Base-by-base conservation (phyloP, 2,329 filamentous ascomycete genomes). In the Fusarium domesticum region DNA sequence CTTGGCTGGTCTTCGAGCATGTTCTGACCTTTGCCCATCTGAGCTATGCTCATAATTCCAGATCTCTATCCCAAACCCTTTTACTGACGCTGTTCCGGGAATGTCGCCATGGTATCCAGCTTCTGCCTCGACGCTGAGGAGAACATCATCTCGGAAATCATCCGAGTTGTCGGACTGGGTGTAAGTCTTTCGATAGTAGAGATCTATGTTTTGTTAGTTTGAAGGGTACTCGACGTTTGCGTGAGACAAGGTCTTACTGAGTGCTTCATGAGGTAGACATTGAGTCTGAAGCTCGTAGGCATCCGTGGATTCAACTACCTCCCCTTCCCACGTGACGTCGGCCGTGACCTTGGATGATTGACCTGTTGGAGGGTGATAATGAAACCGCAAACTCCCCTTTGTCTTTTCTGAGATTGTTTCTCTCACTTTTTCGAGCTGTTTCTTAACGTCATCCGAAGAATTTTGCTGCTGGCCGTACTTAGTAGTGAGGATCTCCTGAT, bases 121-220 rank as follows among this genome's bases (percentile, higher is more conserved):
- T 18, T 43, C 41, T 38, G 35, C 36, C 30, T 43, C 41, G 10
- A 28, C 18, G 12, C 38, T 30, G 6, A 43, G 41, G 16, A 38
- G 15, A 12, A 37, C 30, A 12, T 31, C 5, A 2, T 43, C 17
- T 38, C 25, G 15, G 10, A 30, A 28, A 18, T 3, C 32, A n/a
- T 11, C 25, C 8, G 15, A 31, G n/a, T 17, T 17, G 3, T 20
- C 20, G 16, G 35, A 18, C 18, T 33, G n/a, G n/a, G 18, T 11
- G 11, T 20, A 36, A 7, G 10, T 20, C 8, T 25, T 37, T 25
- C 41, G 35, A 18, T 32, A 20, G 8, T 43, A 43, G 1, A 38
- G 28, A 10, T 35, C 41, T 43, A 2, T 2, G 5, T 14, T 0
- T 12, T 11, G 18, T 43, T 33, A 43, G 30, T 25, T n/a, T n/a